phyloP scores from a whole-genome alignment of 345 rosid species.

The Pistacia integerrima region DNA sequence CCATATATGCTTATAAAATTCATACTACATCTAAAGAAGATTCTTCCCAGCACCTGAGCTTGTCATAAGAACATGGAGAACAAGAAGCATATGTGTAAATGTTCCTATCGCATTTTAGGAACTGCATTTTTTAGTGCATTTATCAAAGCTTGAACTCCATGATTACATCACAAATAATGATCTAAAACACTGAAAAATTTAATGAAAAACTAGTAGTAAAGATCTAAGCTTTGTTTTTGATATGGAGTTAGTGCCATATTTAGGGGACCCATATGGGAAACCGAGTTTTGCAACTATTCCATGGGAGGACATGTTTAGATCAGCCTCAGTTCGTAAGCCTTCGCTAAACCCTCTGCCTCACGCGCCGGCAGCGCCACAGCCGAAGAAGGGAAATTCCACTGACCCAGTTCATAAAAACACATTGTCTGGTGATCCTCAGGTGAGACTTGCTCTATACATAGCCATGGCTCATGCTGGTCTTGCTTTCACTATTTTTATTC shows the following conservation, averaged over 20 bases:
- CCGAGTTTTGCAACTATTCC: slow-evolving; percentile 50
- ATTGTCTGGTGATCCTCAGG: slow-evolving; percentile 70
- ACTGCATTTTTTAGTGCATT: too few species aligned
- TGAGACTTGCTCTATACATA: slow-evolving; percentile 85
- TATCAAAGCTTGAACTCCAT: too few species aligned
- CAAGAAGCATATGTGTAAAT: too few species aligned
- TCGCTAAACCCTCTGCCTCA: slow-evolving; percentile 37
- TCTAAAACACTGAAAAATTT: too few species aligned
- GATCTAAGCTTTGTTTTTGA: not conserved
- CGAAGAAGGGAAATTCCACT: slow-evolving; percentile 8
- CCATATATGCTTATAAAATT: too few species aligned
- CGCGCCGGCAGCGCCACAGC: slow-evolving; percentile 27
- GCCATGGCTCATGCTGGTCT: slow-evolving; percentile 99
- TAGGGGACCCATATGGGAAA: slow-evolving; percentile 48
- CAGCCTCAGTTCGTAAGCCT: slow-evolving; percentile 75
- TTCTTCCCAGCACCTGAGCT: too few species aligned
- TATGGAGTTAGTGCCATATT: slow-evolving; percentile 84
- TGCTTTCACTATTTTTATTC: slow-evolving; percentile 60
- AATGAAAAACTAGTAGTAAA: not conserved
- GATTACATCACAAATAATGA: too few species aligned
- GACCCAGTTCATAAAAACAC: slow-evolving; percentile 30
- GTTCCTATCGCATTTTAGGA: too few species aligned
- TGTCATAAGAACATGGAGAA: too few species aligned
- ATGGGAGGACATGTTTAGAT: slow-evolving; percentile 97
- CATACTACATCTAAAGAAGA: too few species aligned